Evolutionary conservation across 768 basidiomycete genomes (phyloP), one percentile per base, ranked within the genome.

Genomic region (Dioszegia crocea): DNA sequence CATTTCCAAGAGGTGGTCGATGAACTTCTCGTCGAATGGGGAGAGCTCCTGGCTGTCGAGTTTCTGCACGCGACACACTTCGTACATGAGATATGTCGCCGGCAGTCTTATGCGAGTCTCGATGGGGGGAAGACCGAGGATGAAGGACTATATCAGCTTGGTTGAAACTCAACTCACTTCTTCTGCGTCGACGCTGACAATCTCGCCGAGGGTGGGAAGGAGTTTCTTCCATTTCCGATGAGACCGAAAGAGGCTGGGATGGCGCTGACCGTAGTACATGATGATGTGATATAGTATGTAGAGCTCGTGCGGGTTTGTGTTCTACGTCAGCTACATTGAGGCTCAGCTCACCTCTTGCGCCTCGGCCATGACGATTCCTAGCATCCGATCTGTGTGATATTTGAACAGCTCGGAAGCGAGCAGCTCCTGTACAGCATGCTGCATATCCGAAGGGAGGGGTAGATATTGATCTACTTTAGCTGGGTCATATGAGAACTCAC

Each of bases 331-430:
- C 6, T 4, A 14, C 39, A 4, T 29, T 33, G 21, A 29, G 38
- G 59, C 16, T 44, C 33, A 21, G 64, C 85, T 70, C 71, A 91
- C 88, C 70, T 81, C 80, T 72, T 83, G 81, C 12, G 83, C 83
- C 66, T 89, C 85, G 47, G 85, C 82, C 36, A 87, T 79, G 47
- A 91, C 79, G 40, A 88, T 82, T 64, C 90, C 88, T 56, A 86
- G 84, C 89, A 93, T 93, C 31, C 94, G 81, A 71, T 92, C 91
- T 2, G 89, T 91, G 76, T 97, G 91, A 69, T 88, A 93, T 2
- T 83, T 77, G 68, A 97, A 96, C 39, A 98, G 82, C 70, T 93
- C 91, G 0, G 89, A 91, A 54, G 85, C 83, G 40, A 93, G 79
- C 12, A 98, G 79, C 29, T 88, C 77, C 39, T 82, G 79, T 65